Base-by-base conservation (phyloP, 345 rosid genomes). In the Physaria fendleri region DNA sequence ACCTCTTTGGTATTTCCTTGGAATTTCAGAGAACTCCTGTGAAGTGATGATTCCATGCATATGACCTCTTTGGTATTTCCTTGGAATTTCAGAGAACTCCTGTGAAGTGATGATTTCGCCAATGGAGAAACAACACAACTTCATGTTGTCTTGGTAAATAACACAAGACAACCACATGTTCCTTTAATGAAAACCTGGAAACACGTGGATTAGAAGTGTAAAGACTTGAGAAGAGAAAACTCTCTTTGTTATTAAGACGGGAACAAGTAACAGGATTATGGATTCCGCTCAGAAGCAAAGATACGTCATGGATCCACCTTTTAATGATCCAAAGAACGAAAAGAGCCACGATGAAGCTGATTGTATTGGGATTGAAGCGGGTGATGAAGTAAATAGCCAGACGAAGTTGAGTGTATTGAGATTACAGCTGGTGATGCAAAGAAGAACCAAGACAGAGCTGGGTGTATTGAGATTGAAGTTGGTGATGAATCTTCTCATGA, bases 11-110 rank as follows among this genome's bases (percentile, higher is more conserved):
- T 28, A 11, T 35, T 67, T 32, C 43, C 34, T 52, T 59, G 52
- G 16, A 74, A 64, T 57, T 76, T 66, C 87, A 93, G 99, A 89
- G 97, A 62, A 83, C 94, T 38, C 75, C 86, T 7, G 90, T 74
- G 74, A 89, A 78, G n/a, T n/a, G n/a, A n/a, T n/a, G n/a, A n/a
- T n/a, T 41, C 40, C 3, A 25, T 55, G 25, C 21, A 7, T 43
- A 59, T 70, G 51, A 20, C 47, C 44, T 63, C 41, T 33, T 73
- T 34, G 38, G 21, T 28, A 11, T 35, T 67, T 32, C 43, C 34
- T 52, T 59, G 52, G 16, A 74, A 64, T 57, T 76, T 66, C 87
- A 93, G 99, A 89, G 97, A 62, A 83, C 94, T 38, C 75, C 86
- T 7, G 90, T 74, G 74, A 89, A 78, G n/a, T n/a, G n/a, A n/a